Evolutionary conservation across 192 early-diverging fungal genomes (phyloP), one percentile per base, ranked within the genome.

Genomic region (Backusella sp.): DNA sequence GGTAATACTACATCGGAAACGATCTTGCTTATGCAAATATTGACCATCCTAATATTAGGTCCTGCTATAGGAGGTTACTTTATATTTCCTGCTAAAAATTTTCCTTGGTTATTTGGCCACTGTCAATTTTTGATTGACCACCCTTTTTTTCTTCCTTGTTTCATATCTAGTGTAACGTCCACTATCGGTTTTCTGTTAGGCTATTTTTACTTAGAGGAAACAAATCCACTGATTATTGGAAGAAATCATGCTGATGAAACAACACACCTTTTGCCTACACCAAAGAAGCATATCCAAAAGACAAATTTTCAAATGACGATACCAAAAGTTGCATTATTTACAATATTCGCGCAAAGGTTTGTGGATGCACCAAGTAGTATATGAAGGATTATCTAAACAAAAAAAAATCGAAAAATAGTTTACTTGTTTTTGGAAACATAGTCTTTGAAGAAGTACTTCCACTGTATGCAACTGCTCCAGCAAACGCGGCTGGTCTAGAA

Each of bases 91-190:
- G 91, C 84, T 0, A 79, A 88, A 23, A 84, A 84, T 46, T 92
- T 89, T 52, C 94, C 94, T 0, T 62, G 75, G 3, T 73, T 89
- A 0, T 92, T 92, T 79, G 91, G 89, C 1, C 19, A 86, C 42
- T 81, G 79, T 76, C 35, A 44, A 36, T 87, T 96, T 62, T 88
- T 96, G 28, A 81, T 77, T 34, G 37, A 75, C 1, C 93, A 90
- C 68, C 96, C 96, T 0, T 98, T 95, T 70, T 86, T 95, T 67
- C 88, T 98, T 5, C 96, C 96, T 5, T 96, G 96, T 68, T 73
- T 92, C 28, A 81, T 93, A 8, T 90, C 90, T 17, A 85, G 90
- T 7, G 39, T 84, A 14, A 80, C 92, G 6, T 89, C 90, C 19
- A 28, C 91, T 4, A 70, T 89, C 62, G 92, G 93, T 6, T 86